Conservation (phyloP, 768 basidiomycete species). For the Boletus edulis region DNA sequence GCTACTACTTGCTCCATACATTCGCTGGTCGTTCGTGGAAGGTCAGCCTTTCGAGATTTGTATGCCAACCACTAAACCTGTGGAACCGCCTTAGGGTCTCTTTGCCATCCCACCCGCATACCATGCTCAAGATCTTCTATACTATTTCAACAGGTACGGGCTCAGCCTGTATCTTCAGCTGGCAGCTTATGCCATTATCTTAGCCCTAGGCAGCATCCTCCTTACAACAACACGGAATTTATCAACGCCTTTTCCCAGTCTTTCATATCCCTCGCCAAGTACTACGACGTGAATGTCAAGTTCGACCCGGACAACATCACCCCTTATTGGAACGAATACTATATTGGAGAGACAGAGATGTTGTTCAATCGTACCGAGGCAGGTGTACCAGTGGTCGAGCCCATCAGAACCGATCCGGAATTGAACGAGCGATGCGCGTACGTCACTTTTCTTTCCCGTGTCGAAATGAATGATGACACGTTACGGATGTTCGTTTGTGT, state of each 20-base stretch:
- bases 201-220: slow-evolving; percentile 2
- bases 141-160: slow-evolving; percentile 37
- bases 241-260: slow-evolving; percentile 25
- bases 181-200: background rate
- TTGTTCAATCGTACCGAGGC: slow-evolving; percentile 11
- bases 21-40: slow-evolving; percentile 33
- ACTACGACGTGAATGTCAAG: slow-evolving; percentile 22
- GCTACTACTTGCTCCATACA: slow-evolving; percentile 30
- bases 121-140: slow-evolving; percentile 34
- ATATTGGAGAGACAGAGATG: slow-evolving; percentile 8
- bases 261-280: slow-evolving; percentile 24
- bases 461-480: background rate
- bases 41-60: too few relatives aligned
- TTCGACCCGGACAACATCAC: slow-evolving; percentile 17
- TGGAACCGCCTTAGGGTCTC: slow-evolving; percentile 30
- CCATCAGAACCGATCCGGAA: background rate
- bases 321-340: slow-evolving; percentile 10
- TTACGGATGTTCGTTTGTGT: background rate
- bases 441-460: background rate
- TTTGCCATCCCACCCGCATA: slow-evolving; percentile 30
- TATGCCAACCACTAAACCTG: too few relatives aligned
- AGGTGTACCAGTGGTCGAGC: background rate
- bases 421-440: slow-evolving; percentile 12
- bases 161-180: background rate
- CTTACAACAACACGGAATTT: slow-evolving; percentile 28